Conservation (phyloP, 768 basidiomycete genomes). For the Russula emetica region DNA sequence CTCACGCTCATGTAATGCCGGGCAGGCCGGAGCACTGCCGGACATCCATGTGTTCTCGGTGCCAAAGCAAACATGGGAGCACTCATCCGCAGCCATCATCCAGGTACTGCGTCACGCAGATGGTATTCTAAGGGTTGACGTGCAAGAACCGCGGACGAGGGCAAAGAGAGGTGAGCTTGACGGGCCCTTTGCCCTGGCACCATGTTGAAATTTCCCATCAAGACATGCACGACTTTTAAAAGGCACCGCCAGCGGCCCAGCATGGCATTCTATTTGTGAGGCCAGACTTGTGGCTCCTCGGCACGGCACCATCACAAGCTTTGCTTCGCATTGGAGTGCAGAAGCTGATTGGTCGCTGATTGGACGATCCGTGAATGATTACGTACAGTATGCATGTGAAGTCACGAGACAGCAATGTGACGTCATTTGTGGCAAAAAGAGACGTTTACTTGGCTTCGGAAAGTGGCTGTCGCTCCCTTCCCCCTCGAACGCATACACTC, state of each 20-base stretch:
- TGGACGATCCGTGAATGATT: background rate
- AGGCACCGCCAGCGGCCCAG: constrained; percentile 1
- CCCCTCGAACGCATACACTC: background rate
- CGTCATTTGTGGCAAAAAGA: constrained; percentile 5
- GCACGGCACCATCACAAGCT: too few relatives aligned
- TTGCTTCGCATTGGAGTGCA: background rate
- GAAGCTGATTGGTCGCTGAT: too few relatives aligned
- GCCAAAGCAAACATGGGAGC: constrained; percentile 19
- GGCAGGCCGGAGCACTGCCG: constrained; percentile 22
- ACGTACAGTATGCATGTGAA: background rate
- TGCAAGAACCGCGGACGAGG: constrained; percentile 24
- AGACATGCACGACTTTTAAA: constrained; percentile 16
- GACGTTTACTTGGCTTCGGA: too few relatives aligned
- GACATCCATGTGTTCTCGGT: constrained; percentile 25
- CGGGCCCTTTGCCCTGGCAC: background rate
- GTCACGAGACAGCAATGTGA: constrained; percentile 13
- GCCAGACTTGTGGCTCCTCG: background rate
- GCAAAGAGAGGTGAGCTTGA: constrained; percentile 21
- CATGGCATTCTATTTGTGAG: background rate
- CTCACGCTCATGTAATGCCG: constrained; percentile 8
- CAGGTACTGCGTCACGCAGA: constrained; percentile 17
- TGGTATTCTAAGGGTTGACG: constrained; percentile 25
- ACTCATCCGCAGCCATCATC: constrained; percentile 13
- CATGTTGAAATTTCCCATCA: constrained; percentile 1
- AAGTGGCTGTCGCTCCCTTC: background rate